Percentiles rank a stretch among this genome's conserved stretches.
Conservation (phyloP, 768 basidiomycete species). For the Scleroderma bovista region DNA sequence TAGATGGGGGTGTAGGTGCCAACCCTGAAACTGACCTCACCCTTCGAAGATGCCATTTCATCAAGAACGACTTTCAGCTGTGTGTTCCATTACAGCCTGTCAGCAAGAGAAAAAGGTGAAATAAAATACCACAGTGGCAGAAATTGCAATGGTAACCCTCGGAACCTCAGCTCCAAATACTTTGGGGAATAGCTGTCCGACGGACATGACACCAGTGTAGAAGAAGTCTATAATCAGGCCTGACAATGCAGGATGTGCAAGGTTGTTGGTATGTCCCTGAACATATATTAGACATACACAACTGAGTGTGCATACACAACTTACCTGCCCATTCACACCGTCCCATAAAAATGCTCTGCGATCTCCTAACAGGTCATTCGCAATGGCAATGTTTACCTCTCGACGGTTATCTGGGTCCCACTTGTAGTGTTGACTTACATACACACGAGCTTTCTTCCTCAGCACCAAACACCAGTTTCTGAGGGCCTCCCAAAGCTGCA, state of each 20-base stretch:
- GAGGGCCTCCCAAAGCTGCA: conserved; percentile 2
- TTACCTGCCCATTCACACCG: neutral
- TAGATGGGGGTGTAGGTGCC: no score
- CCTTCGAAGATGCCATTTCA: neutral
- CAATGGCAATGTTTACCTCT: neutral
- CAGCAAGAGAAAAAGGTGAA: neutral
- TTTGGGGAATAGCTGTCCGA: conserved; percentile 3
- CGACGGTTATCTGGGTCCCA: neutral
- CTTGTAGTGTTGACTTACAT: neutral
- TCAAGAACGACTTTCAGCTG: no score
- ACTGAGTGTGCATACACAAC: neutral
- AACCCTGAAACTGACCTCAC: neutral
- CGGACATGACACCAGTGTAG: neutral
- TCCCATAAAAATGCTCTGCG: no score
- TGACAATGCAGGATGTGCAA: neutral
- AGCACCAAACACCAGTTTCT: neutral
- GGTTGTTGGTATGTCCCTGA: conserved; percentile 6
- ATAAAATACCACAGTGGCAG: neutral
- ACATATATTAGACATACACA: neutral
- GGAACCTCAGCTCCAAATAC: conserved; percentile 2
- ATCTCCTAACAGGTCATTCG: neutral
- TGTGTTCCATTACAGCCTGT: no score
- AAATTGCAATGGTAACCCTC: neutral
- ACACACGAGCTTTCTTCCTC: neutral
- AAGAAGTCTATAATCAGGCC: conserved; percentile 6